phyloP scores from a whole-genome alignment of 306 rosid genomes.

The Lithocarpus polystachyus region DNA sequence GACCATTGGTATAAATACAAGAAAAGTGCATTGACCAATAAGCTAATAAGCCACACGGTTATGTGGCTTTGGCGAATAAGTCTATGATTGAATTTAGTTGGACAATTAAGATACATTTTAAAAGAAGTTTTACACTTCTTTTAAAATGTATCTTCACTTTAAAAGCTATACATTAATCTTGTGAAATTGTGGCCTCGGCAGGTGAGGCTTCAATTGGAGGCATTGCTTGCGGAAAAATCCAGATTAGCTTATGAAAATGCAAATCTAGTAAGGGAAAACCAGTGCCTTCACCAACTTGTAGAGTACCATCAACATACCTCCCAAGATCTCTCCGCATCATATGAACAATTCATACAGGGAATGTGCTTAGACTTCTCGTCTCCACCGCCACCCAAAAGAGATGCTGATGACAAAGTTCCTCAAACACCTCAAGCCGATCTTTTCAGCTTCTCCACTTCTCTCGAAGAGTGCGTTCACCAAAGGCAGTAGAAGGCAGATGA shows the following conservation, averaged over 20 bases:
- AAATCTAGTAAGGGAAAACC: constrained; percentile 80
- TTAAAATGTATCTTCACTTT: too few species aligned
- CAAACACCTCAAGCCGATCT: constrained; percentile 34
- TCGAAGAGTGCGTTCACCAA: constrained; percentile 17
- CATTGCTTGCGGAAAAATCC: constrained; percentile 84
- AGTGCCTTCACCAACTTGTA: constrained; percentile 90
- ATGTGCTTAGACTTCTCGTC: constrained; percentile 86
- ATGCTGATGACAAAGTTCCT: constrained; percentile 25
- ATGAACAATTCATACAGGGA: constrained; percentile 70
- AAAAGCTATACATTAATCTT: not conserved
- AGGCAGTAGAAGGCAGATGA: not conserved
- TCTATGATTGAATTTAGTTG: too few species aligned
- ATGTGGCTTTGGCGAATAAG: too few species aligned
- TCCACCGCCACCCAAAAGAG: constrained; percentile 47
- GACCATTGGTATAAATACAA: too few species aligned
- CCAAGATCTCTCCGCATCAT: constrained; percentile 65
- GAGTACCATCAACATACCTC: constrained; percentile 88
- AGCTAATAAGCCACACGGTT: too few species aligned
- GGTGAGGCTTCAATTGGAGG: constrained; percentile 99
- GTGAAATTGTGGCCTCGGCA: constrained; percentile 17
- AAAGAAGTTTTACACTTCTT: too few species aligned
- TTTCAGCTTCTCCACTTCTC: constrained; percentile 35
- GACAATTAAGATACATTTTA: too few species aligned
- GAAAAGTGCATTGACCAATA: too few species aligned
- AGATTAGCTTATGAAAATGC: constrained; percentile 88